Conservation (phyloP, 2,329 filamentous ascomycete species). For the Ceratocystis colombiana region DNA sequence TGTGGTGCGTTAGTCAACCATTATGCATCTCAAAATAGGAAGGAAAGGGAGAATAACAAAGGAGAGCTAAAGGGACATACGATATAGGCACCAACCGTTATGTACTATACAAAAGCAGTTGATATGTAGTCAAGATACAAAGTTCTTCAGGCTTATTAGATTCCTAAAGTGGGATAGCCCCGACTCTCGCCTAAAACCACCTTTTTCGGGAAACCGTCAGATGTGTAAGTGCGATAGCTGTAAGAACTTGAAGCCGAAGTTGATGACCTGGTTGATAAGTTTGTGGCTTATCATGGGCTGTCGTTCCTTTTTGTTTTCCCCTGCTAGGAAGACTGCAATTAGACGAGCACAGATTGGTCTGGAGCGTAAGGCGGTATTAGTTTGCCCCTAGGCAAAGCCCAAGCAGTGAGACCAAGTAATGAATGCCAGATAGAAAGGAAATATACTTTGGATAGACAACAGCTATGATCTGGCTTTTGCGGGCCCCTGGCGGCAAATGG, state of each 20-base stretch:
- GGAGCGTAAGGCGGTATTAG: neutral
- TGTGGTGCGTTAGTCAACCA: neutral
- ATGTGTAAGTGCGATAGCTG: neutral
- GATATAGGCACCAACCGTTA: neutral
- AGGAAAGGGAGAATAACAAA: neutral
- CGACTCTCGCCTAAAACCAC: neutral
- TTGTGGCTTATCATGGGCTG: neutral
- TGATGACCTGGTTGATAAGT: neutral
- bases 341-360: no score
- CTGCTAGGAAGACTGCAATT: no score
- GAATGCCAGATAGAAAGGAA: neutral
- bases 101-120: neutral
- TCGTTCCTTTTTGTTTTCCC: neutral
- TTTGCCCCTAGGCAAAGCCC: neutral
- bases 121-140: neutral
- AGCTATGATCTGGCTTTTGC: neutral
- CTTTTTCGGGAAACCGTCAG: constrained; percentile 5
- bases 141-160: constrained; percentile 3
- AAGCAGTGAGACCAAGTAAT: neutral
- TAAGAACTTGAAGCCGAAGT: constrained; percentile 8
- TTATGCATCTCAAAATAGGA: neutral
- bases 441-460: neutral
- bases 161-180: constrained; percentile 4
- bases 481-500: neutral
- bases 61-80: neutral